Conservation (phyloP, 495 filamentous ascomycete species). For the Sporormia fimetaria region DNA sequence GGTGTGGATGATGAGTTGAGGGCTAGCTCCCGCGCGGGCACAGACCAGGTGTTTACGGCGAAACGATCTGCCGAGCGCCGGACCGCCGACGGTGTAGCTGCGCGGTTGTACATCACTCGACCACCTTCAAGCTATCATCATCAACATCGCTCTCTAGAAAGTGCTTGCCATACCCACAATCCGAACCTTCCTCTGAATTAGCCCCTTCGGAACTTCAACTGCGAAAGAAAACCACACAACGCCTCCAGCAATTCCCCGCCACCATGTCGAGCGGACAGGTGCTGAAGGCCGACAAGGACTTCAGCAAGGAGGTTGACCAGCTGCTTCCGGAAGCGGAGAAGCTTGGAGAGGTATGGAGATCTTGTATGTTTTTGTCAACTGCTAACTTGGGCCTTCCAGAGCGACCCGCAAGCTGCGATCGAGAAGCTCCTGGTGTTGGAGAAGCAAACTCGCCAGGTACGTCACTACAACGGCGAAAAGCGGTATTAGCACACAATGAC, state of each 20-base stretch:
- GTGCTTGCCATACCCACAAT: no score
- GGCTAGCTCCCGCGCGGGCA: no score
- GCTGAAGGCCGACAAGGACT: slow-evolving; percentile 61
- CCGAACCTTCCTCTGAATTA: no score
- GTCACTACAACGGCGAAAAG: slow-evolving; percentile 4
- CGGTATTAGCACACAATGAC: not conserved
- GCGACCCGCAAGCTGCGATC: slow-evolving; percentile 70
- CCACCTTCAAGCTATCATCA: no score
- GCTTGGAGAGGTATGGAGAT: slow-evolving; percentile 60
- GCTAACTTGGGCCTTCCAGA: slow-evolving; percentile 37
- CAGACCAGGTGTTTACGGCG: no score
- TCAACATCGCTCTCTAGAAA: no score
- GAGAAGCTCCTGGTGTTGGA: slow-evolving; percentile 85
- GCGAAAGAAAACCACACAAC: not conserved
- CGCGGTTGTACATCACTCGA: no score
- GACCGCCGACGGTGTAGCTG: no score
- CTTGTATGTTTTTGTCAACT: not conserved
- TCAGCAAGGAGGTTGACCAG: slow-evolving; percentile 84
- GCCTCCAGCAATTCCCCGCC: slow-evolving; percentile 7
- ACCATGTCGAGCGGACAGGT: slow-evolving; percentile 48
- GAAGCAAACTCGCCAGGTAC: slow-evolving; percentile 92
- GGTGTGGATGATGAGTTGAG: no score
- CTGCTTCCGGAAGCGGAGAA: slow-evolving; percentile 78
- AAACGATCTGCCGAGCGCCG: no score
- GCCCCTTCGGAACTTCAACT: no score